A percentile compares a stretch with the other conserved stretches of the same genome.
Conservation (phyloP, 257 asterid genomes). For the Forsythia suspensa region DNA sequence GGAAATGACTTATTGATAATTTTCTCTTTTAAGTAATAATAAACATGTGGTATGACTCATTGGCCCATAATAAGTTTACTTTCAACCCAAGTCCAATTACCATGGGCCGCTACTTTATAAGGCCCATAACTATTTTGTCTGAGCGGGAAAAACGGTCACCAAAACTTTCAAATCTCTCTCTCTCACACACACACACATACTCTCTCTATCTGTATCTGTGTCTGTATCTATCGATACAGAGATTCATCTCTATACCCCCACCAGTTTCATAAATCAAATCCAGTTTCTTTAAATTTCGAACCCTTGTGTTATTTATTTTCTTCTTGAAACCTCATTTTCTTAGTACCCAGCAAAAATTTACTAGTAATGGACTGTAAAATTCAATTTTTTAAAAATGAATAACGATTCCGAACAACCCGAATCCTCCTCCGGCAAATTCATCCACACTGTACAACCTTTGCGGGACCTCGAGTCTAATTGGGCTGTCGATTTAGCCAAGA, state of each 20-base stretch:
- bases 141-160: slow-evolving; percentile 35
- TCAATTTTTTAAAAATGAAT: slow-evolving; percentile 34
- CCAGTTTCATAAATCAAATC: not conserved
- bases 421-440: slow-evolving; percentile 46
- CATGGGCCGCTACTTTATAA: not conserved
- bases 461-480: slow-evolving; percentile 89
- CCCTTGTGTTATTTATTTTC: not conserved
- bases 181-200: not conserved
- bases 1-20: too few relatives aligned
- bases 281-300: not conserved
- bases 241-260: not conserved
- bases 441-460: slow-evolving; percentile 68
- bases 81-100: too few relatives aligned
- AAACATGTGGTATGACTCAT: not conserved
- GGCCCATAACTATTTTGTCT: not conserved
- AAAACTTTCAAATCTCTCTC: slow-evolving; percentile 24
- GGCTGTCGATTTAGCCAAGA: slow-evolving; percentile 86
- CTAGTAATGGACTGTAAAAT: not conserved
- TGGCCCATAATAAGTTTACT: slow-evolving; percentile 6
- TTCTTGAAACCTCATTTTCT: not conserved
- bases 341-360: not conserved
- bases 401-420: slow-evolving; percentile 46
- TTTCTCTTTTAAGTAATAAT: too few relatives aligned
- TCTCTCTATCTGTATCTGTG: not conserved
- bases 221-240: not conserved